Evolutionary conservation across 371 early-diverging fungal species (phyloP).

Genomic region (Apophysomyces ossiformis): DNA sequence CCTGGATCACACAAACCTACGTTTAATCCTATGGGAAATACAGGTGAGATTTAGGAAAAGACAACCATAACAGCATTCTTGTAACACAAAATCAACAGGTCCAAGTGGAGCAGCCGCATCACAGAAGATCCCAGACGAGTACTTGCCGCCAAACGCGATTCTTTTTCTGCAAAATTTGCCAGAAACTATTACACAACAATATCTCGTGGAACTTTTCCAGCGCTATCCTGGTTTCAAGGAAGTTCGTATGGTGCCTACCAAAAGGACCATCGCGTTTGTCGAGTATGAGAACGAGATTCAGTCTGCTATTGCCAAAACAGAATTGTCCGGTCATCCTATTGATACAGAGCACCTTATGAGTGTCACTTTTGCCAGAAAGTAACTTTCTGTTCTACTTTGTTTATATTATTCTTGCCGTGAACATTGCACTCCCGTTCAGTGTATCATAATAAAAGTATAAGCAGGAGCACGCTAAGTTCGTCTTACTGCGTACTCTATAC

Average conservation of each 20-base stretch:
- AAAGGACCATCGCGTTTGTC: conserved; percentile 90
- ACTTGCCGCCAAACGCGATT: conserved; percentile 82
- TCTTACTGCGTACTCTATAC: background rate
- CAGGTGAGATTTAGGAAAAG: conserved; percentile 8
- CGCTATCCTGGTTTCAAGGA: conserved; percentile 87
- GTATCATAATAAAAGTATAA: conserved; percentile 25
- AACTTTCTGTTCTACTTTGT: conserved; percentile 18
- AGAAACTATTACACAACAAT: conserved; percentile 64
- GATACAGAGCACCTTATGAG: conserved; percentile 76
- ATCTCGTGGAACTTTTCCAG: conserved; percentile 71
- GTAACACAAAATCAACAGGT: background rate
- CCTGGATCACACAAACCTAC: conserved; percentile 53
- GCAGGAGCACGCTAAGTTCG: background rate
- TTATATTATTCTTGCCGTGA: conserved; percentile 16
- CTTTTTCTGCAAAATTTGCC: conserved; percentile 93
- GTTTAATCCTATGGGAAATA: conserved; percentile 31
- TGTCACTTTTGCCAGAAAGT: conserved; percentile 82
- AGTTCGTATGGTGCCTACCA: conserved; percentile 88
- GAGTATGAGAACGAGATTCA: conserved; percentile 87
- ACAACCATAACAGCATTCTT: background rate
- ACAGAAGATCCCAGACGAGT: conserved; percentile 71
- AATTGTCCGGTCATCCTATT: conserved; percentile 79
- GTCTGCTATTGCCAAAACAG: conserved; percentile 78
- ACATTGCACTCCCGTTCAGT: conserved; percentile 44
- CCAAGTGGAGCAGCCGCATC: conserved; percentile 21